These are phyloP conservation scores for Arthromyces matolae DNA, from an alignment of 768 basidiomycete genomes.

Conservation along the genomic window DNA sequence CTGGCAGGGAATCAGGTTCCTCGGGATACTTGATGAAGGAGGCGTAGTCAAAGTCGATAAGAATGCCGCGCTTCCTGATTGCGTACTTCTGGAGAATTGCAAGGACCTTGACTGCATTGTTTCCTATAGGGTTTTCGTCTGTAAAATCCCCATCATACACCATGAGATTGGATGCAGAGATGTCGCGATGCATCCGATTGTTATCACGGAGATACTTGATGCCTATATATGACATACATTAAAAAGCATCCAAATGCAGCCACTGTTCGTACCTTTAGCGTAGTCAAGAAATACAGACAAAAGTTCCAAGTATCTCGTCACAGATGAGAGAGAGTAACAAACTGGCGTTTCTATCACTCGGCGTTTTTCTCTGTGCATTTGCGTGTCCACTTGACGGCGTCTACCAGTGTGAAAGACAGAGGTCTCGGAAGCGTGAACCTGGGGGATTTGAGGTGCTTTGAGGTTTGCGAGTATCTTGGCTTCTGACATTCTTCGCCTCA, in stretches of 20 bases:
- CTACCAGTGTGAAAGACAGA: neutral
- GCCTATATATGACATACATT: neutral
- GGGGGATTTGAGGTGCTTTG: neutral
- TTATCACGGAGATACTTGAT: neutral
- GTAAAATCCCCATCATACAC: neutral
- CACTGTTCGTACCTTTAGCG: neutral
- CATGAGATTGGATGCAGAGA: neutral
- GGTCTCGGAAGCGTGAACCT: neutral
- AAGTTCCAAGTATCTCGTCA: neutral
- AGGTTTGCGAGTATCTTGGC: neutral
- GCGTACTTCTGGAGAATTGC: neutral
- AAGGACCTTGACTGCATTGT: neutral
- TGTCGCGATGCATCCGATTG: constrained; percentile 1
- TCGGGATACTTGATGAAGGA: neutral
- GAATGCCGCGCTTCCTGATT: neutral
- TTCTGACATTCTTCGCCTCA: neutral
- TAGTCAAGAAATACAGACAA: neutral
- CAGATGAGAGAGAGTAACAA: neutral
- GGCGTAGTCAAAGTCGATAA: constrained; percentile 1
- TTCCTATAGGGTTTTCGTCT: neutral
- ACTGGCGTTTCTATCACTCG: neutral
- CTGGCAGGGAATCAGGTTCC: neutral
- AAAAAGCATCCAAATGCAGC: neutral
- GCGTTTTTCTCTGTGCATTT: constrained; percentile 2
- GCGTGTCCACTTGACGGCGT: neutral